phyloP scores from a whole-genome alignment of 2,329 filamentous ascomycete genomes.

The Fusarium robinianum region DNA sequence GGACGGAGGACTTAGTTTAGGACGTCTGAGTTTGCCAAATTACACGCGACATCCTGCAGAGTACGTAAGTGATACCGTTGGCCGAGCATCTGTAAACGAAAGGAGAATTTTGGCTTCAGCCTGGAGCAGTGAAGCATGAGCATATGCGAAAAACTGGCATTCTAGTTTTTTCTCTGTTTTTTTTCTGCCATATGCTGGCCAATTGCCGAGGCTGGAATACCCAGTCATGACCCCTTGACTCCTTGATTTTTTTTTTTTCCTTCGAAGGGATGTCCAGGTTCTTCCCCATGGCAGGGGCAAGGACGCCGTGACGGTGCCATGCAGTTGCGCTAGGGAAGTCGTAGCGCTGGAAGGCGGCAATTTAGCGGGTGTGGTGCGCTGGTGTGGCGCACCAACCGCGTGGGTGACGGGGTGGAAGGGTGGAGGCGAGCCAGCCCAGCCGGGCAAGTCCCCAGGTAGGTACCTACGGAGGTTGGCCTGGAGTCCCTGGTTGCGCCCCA shows the following conservation, averaged over 20 bases:
- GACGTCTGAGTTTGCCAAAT: too few species aligned
- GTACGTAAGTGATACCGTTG: too few species aligned
- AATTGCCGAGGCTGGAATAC: conserved; percentile 14
- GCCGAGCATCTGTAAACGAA: too few species aligned
- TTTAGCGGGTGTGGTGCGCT: conserved; percentile 16
- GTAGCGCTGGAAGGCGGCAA: conserved; percentile 7
- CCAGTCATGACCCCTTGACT: conserved; percentile 11
- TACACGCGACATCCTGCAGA: too few species aligned
- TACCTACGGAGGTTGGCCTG: too few species aligned
- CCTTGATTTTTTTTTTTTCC: neutral
- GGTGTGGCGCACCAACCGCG: conserved; percentile 27
- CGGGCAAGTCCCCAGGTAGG: too few species aligned
- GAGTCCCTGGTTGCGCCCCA: too few species aligned
- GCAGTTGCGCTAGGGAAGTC: conserved; percentile 3
- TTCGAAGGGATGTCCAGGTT: conserved; percentile 10
- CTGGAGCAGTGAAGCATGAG: neutral
- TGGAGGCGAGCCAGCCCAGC: neutral
- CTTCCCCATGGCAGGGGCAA: neutral
- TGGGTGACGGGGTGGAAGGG: conserved; percentile 27
- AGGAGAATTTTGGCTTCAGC: too few species aligned
- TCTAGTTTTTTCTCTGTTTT: neutral
- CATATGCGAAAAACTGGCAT: neutral
- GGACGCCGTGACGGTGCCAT: conserved; percentile 7
- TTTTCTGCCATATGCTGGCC: conserved; percentile 8
- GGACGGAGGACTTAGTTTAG: too few species aligned